A percentile compares a stretch with the other conserved stretches of the same genome.
These are phyloP conservation scores for Lactarius hengduanensis DNA, from an alignment of 768 basidiomycete genomes.

Conservation along the genomic window DNA sequence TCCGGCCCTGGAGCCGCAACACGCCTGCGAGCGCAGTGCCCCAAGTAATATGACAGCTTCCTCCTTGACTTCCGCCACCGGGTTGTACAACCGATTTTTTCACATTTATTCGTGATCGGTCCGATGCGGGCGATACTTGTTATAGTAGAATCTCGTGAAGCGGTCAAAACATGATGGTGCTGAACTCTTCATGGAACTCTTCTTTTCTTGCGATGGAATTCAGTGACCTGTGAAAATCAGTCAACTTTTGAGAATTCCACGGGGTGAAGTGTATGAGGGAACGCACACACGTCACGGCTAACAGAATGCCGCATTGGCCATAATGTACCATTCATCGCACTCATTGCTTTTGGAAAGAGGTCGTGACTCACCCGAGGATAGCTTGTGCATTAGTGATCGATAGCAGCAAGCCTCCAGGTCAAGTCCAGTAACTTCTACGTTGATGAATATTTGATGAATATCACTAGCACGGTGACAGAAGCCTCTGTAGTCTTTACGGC, in stretches of 20 bases:
- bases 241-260: not conserved
- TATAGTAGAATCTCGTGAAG: not conserved
- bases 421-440: not conserved
- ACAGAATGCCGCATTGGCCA: not conserved
- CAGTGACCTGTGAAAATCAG: not conserved
- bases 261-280: not conserved
- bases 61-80: not conserved
- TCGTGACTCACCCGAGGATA: not conserved
- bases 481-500: not conserved
- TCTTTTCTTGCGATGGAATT: not conserved
- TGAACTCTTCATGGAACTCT: not conserved
- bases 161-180: not conserved
- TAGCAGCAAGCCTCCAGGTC: not conserved
- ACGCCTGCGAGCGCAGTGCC: not conserved
- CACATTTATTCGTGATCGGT: not conserved
- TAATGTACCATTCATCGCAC: not conserved
- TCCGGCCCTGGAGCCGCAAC: slow-evolving; percentile 1
- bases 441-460: not conserved
- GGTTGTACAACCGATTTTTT: not conserved
- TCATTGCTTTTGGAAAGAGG: not conserved
- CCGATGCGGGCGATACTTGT: not conserved
- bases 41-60: not conserved
- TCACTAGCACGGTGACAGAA: not conserved
- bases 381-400: not conserved
- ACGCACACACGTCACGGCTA: not conserved